Conservation (phyloP, 495 filamentous ascomycete species). For the Talaromyces thailandensis region DNA sequence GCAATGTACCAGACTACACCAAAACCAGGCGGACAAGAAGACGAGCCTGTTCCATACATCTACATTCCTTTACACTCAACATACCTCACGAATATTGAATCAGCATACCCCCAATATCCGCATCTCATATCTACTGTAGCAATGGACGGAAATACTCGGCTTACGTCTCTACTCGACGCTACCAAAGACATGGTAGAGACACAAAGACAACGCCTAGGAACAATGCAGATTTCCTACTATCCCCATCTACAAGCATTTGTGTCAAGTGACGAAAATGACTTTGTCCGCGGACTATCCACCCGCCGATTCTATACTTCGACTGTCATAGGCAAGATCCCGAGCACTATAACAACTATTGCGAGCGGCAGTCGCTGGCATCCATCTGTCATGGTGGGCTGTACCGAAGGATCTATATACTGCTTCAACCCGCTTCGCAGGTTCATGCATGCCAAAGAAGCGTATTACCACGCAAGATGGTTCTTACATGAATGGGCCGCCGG, state of each 20-base stretch:
- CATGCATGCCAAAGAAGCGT: conserved; percentile 42
- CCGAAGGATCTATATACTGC: conserved; percentile 44
- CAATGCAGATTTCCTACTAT: conserved; percentile 43
- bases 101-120: conserved; percentile 52
- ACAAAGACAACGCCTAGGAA: conserved; percentile 42
- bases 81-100: conserved; percentile 48
- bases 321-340: conserved; percentile 25
- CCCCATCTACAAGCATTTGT: conserved; percentile 46
- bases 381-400: conserved; percentile 43
- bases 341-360: conserved; percentile 30
- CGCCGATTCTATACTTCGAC: conserved; percentile 49
- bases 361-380: conserved; percentile 42
- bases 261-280: conserved; percentile 49
- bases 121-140: conserved; percentile 43
- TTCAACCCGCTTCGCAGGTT: conserved; percentile 48
- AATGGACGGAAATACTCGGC: conserved; percentile 49
- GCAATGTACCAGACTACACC: conserved; percentile 14
- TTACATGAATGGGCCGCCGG: conserved; percentile 46
- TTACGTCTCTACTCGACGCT: conserved; percentile 46
- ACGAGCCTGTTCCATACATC: conserved; percentile 37
- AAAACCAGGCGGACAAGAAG: neutral
- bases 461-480: conserved; percentile 56
- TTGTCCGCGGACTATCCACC: conserved; percentile 40
- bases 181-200: conserved; percentile 38
- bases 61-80: conserved; percentile 49